A percentile compares a stretch with the other conserved stretches of the same genome.
Conservation (phyloP, 805 yeast genomes). For the Kuraishia piskuri region DNA sequence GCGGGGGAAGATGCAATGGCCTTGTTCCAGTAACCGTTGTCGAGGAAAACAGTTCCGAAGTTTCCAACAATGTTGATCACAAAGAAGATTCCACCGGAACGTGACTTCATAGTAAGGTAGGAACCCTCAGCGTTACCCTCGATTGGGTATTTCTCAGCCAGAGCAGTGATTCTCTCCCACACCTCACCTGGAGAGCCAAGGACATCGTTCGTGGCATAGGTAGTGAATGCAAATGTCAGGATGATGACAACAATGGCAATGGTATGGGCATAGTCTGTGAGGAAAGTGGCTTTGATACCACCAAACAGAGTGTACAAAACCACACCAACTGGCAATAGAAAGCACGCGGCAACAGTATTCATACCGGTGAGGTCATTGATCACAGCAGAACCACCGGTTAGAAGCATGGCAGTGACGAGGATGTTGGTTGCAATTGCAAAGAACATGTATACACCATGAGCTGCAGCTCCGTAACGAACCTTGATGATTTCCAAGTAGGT, state of each 20-base stretch:
- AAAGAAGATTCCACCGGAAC: constrained; percentile 81
- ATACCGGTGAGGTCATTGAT: constrained; percentile 72
- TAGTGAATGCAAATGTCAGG: constrained; percentile 71
- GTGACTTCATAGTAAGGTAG: constrained; percentile 80
- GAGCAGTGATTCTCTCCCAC: constrained; percentile 61
- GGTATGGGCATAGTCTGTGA: constrained; percentile 77
- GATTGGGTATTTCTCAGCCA: constrained; percentile 56
- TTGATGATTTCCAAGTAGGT: constrained; percentile 81
- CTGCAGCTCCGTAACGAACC: constrained; percentile 69
- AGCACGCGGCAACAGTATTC: constrained; percentile 72
- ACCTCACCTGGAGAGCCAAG: constrained; percentile 81
- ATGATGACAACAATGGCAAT: constrained; percentile 71
- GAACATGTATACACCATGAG: constrained; percentile 63
- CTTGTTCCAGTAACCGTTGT: constrained; percentile 84
- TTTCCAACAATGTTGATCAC: constrained; percentile 85
- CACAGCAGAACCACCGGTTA: constrained; percentile 87
- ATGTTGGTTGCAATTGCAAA: constrained; percentile 86
- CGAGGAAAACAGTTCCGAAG: constrained; percentile 82
- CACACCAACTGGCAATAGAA: constrained; percentile 76
- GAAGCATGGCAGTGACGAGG: constrained; percentile 84
- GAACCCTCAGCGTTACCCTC: constrained; percentile 81
- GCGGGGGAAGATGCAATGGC: constrained; percentile 82
- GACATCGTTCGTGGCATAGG: constrained; percentile 58
- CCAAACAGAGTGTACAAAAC: constrained; percentile 70
- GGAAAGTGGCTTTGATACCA: constrained; percentile 74